A percentile compares a stretch with the other conserved stretches of the same genome.
These are phyloP conservation scores for Lolium multiflorum DNA, from an alignment of 176 grass and related monocot species.

Conservation along the genomic window DNA sequence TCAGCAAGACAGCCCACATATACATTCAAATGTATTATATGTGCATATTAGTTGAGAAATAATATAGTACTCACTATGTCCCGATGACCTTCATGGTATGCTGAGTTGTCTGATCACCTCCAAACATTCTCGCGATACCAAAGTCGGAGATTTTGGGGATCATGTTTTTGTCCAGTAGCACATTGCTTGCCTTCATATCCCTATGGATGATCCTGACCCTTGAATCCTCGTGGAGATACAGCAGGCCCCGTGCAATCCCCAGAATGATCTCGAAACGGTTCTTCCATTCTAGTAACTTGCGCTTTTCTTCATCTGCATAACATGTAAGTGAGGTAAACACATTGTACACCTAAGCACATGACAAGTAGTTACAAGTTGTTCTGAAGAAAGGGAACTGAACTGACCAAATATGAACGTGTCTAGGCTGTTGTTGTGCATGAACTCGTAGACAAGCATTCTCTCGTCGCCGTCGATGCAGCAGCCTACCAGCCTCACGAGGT, in stretches of 20 bases:
- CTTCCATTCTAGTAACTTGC: constrained; percentile 21
- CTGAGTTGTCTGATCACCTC: constrained; percentile 22
- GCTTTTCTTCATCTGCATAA: constrained; percentile 12
- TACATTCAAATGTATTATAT: neutral
- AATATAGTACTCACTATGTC: constrained; percentile 9
- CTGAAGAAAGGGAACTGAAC: neutral
- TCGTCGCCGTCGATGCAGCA: constrained; percentile 16
- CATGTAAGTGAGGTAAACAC: neutral
- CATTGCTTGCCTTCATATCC: constrained; percentile 32
- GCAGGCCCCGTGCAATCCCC: constrained; percentile 20
- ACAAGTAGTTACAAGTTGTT: neutral
- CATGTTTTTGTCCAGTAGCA: constrained; percentile 20
- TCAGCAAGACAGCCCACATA: neutral
- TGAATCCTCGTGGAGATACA: constrained; percentile 23
- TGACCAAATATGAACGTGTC: neutral
- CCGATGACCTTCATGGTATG: constrained; percentile 28
- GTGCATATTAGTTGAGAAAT: neutral
- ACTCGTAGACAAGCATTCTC: constrained; percentile 20
- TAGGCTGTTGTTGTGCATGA: constrained; percentile 22
- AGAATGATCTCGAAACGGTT: constrained; percentile 22
- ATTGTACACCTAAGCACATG: neutral
- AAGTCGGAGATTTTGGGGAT: constrained; percentile 33
- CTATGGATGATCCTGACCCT: constrained; percentile 36
- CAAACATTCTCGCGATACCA: constrained; percentile 15
- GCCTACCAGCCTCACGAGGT: constrained; percentile 14